phyloP scores from a whole-genome alignment of 495 filamentous ascomycete genomes.

The Amphirosellinia nigrospora region DNA sequence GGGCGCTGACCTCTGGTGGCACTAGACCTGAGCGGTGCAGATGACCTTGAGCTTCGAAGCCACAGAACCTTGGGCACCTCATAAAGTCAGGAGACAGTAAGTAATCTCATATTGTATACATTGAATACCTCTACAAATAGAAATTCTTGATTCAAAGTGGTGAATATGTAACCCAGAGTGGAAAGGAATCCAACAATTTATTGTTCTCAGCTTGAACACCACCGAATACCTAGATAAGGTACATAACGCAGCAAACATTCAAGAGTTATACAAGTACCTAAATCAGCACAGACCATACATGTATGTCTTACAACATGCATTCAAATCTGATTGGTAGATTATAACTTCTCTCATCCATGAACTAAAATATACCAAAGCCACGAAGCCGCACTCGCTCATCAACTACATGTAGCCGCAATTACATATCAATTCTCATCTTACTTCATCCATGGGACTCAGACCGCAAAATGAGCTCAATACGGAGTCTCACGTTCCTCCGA shows the following conservation, averaged over 20 bases:
- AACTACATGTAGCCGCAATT: no score
- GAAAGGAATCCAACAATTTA: neutral
- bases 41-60: neutral
- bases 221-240: no score
- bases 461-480: conserved; percentile 14
- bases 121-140: neutral
- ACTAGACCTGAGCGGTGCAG: neutral
- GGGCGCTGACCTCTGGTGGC: neutral
- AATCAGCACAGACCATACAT: neutral
- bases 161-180: neutral
- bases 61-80: no score
- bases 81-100: neutral
- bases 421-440: neutral
- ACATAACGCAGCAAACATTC: no score
- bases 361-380: neutral
- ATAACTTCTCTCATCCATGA: neutral
- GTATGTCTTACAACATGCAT: neutral
- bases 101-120: neutral
- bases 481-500: conserved; percentile 2
- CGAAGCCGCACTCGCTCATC: neutral
- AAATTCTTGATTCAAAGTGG: neutral
- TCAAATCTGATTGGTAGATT: no score
- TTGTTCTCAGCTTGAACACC: neutral
- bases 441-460: neutral
- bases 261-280: neutral